phyloP scores from a whole-genome alignment of 495 filamentous ascomycete genomes.

The Choiromyces venosus region DNA sequence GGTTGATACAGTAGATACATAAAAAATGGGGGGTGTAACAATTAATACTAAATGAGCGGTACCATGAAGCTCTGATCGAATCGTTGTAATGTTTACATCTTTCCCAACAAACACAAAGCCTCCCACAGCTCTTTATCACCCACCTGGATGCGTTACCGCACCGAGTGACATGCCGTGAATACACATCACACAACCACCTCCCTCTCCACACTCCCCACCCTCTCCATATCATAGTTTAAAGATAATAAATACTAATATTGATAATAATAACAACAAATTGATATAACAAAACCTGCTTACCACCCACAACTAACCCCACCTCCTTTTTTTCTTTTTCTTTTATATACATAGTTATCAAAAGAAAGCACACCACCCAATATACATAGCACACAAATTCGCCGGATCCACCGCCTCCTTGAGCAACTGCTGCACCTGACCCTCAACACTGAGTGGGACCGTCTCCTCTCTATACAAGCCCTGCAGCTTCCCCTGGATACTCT shows the following conservation, averaged over 20 bases:
- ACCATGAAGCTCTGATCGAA: background rate
- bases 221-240: background rate
- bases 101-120: background rate
- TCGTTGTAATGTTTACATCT: background rate
- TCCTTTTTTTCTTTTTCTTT: too few species aligned
- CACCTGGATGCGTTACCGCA: too few species aligned
- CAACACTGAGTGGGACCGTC: slow-evolving; percentile 84
- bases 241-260: background rate
- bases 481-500: slow-evolving; percentile 81
- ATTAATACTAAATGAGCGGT: background rate
- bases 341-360: too few species aligned
- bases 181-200: background rate
- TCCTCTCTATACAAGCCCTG: slow-evolving; percentile 75
- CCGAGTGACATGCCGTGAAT: background rate
- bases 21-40: background rate
- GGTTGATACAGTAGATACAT: background rate
- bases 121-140: background rate
- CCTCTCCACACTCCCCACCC: background rate
- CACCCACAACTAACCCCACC: too few species aligned
- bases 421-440: slow-evolving; percentile 90
- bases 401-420: slow-evolving; percentile 76
- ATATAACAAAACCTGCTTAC: too few species aligned
- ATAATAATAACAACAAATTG: background rate
- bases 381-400: slow-evolving; percentile 78
- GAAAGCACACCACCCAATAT: slow-evolving; percentile 97